Evolutionary conservation across 768 basidiomycete species (phyloP).

Genomic region (Kwoniella bestiolae): DNA sequence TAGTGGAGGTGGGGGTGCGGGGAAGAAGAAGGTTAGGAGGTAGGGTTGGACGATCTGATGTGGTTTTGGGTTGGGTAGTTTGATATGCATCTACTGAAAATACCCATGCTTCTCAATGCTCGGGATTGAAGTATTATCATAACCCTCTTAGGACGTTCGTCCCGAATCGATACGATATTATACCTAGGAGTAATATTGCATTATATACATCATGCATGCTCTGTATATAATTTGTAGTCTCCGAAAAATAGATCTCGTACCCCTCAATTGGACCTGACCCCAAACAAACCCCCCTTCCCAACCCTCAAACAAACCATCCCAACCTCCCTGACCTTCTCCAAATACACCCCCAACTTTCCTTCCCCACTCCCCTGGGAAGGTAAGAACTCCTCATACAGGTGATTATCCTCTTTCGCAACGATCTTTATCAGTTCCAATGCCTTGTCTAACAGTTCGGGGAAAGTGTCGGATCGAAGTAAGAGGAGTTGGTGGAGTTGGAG

Average conservation of each 20-base stretch:
- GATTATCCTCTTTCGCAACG: conserved; percentile 84
- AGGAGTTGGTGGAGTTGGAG: conserved; percentile 79
- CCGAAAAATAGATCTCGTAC: not conserved
- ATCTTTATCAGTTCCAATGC: conserved; percentile 78
- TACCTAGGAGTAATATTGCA: no score
- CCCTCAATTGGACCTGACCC: no score
- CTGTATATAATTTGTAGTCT: not conserved
- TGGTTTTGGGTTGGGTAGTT: not conserved
- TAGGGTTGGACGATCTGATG: not conserved
- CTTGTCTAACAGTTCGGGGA: conserved; percentile 71
- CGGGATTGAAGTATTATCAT: no score
- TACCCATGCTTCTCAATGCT: no score
- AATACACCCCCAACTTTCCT: conserved; percentile 70
- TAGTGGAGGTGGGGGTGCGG: conserved; percentile 13
- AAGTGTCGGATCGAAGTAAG: conserved; percentile 66
- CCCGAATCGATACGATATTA: no score
- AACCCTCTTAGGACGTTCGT: no score
- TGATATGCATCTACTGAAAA: no score
- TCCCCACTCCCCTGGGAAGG: conserved; percentile 64
- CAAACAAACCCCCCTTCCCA: conserved; percentile 38
- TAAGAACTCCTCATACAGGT: conserved; percentile 82
- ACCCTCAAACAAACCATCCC: conserved; percentile 69
- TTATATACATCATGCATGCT: not conserved
- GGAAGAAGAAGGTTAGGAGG: conserved; percentile 14
- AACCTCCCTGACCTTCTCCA: conserved; percentile 72